Evolutionary conservation across 1,284 basidiomycete genomes (phyloP).

Genomic region (Naganishia sp.): DNA sequence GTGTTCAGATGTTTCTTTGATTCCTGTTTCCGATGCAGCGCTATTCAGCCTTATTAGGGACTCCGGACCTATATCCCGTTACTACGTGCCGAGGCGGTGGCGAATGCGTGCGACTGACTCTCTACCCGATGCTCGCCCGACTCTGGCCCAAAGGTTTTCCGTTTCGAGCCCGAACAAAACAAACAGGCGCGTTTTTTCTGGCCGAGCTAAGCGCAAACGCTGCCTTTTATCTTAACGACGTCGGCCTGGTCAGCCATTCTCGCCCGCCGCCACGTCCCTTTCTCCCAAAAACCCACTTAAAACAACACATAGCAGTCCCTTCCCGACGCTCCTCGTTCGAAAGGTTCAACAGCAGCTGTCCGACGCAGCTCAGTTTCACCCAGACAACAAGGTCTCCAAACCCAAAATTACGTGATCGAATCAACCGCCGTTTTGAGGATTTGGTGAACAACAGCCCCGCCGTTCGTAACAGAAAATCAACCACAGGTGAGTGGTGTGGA

Average conservation of each 20-base stretch:
- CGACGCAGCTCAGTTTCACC: conserved; percentile 28
- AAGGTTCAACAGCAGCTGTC: conserved; percentile 30
- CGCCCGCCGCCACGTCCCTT: conserved; percentile 8
- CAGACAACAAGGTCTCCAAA: conserved; percentile 18
- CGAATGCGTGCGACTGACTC: background rate
- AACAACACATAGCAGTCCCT: conserved; percentile 24
- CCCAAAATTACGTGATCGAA: conserved; percentile 29
- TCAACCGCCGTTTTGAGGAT: conserved; percentile 27
- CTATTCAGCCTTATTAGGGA: too few relatives aligned
- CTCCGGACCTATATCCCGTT: too few relatives aligned
- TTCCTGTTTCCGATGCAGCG: too few relatives aligned
- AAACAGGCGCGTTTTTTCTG: conserved; percentile 21
- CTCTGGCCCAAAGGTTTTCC: conserved; percentile 12
- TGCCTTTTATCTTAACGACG: conserved; percentile 9
- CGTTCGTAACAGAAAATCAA: conserved; percentile 30
- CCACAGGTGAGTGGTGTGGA: conserved; percentile 1
- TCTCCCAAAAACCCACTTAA: conserved; percentile 22
- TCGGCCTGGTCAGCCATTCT: conserved; percentile 8
- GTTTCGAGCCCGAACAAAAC: background rate
- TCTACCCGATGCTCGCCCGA: background rate
- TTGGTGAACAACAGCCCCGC: conserved; percentile 29
- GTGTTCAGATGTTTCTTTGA: too few relatives aligned
- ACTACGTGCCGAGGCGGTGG: background rate
- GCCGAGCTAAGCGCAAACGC: background rate
- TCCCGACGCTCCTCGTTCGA: conserved; percentile 21